Percentiles rank a stretch among this genome's conserved stretches.
These are phyloP conservation scores for Pestalotiopsis sp. DNA, from an alignment of 2,329 filamentous ascomycete species.

Conservation along the genomic window DNA sequence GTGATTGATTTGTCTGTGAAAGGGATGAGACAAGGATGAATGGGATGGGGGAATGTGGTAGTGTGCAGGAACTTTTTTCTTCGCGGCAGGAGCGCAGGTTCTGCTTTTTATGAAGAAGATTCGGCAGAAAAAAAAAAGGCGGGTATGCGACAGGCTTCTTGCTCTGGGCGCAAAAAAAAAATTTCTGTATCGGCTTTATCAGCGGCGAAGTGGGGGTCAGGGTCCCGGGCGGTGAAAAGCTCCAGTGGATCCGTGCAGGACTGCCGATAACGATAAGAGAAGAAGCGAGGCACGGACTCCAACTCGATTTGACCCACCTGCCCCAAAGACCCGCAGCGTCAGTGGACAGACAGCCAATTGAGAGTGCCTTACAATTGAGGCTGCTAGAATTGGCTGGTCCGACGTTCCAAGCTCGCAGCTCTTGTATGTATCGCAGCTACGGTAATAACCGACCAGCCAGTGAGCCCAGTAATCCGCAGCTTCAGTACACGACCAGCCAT, in stretches of 20 bases:
- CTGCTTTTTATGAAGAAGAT: not conserved
- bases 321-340: not conserved
- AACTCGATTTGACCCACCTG: not conserved
- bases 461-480: too few species aligned
- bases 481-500: not conserved
- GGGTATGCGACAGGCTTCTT: conserved; percentile 11
- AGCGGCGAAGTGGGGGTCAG: conserved; percentile 3
- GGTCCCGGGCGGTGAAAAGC: conserved; percentile 16
- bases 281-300: not conserved
- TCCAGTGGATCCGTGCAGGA: not conserved
- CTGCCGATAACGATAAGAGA: conserved; percentile 10
- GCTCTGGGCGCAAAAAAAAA: conserved; percentile 8
- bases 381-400: conserved; percentile 3
- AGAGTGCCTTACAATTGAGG: conserved; percentile 9
- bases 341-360: not conserved
- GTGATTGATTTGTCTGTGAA: conserved; percentile 31
- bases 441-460: not conserved
- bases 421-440: not conserved
- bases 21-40: conserved; percentile 17
- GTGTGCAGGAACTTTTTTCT: not conserved
- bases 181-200: conserved; percentile 10
- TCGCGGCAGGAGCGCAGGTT: not conserved
- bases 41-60: conserved; percentile 19
- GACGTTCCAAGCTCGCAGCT: conserved; percentile 6
- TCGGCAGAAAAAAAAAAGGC: conserved; percentile 17